Conservation (phyloP, 306 rosid genomes). For the Malus domestica region DNA sequence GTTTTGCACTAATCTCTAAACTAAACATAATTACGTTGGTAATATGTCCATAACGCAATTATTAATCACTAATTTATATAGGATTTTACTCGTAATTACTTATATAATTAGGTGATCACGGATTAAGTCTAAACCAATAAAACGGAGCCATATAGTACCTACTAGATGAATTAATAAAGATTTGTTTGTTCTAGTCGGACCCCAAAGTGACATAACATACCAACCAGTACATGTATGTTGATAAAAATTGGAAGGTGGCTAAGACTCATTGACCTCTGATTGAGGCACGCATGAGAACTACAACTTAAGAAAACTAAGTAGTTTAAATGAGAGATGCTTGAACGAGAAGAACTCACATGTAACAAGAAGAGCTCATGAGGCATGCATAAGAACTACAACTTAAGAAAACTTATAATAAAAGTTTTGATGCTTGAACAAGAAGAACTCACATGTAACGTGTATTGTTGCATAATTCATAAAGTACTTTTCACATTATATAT, state of each 20-base stretch:
- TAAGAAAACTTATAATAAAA: no score
- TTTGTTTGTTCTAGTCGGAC: slow-evolving; percentile 11
- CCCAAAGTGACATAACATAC: slow-evolving; percentile 16
- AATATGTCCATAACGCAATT: neutral
- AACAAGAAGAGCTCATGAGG: no score
- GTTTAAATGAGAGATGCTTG: neutral
- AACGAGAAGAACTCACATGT: no score
- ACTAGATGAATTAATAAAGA: slow-evolving; percentile 1
- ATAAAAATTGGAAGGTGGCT: slow-evolving; percentile 26
- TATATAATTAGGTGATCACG: neutral
- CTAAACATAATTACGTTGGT: slow-evolving; percentile 1
- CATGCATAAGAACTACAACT: no score
- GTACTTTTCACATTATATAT: no score
- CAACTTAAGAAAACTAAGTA: neutral
- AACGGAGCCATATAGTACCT: neutral
- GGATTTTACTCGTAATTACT: neutral
- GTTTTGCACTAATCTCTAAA: neutral
- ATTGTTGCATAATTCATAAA: no score
- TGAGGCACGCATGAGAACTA: neutral
- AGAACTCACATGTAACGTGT: no score
- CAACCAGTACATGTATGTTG: slow-evolving; percentile 9
- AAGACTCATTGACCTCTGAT: slow-evolving; percentile 23
- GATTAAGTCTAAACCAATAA: neutral
- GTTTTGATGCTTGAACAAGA: no score
- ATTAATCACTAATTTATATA: neutral